A percentile compares a stretch with the other conserved stretches of the same genome.
Evolutionary conservation across 2,329 filamentous ascomycete genomes (phyloP).

Genomic region (Rhytidhysteron rufulum): DNA sequence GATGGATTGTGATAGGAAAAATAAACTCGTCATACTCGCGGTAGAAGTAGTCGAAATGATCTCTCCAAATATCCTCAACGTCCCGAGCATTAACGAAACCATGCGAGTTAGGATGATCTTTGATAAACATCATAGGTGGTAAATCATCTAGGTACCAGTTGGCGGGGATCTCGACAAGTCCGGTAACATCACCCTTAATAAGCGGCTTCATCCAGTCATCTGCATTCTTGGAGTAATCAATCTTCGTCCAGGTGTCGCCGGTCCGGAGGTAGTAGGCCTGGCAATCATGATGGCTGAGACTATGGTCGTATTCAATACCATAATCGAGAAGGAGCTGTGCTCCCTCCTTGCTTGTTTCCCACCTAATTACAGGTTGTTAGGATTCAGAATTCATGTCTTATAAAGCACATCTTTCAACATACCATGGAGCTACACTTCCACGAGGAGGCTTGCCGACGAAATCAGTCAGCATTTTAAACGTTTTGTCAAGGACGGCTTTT

Average conservation of each 20-base stretch:
- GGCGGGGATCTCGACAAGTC: conserved; percentile 63
- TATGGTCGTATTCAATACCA: conserved; percentile 67
- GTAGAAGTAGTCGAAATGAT: conserved; percentile 72
- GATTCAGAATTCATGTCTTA: too few relatives aligned
- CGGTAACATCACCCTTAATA: conserved; percentile 56
- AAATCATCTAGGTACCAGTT: conserved; percentile 59
- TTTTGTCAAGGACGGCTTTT: conserved; percentile 69
- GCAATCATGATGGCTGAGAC: conserved; percentile 63
- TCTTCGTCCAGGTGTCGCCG: conserved; percentile 64
- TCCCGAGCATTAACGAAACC: conserved; percentile 57
- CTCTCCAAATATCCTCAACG: conserved; percentile 62
- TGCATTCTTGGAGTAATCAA: conserved; percentile 61
- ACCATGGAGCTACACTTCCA: conserved; percentile 70
- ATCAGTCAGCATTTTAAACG: conserved; percentile 65
- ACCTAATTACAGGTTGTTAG: too few relatives aligned
- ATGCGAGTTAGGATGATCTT: conserved; percentile 61
- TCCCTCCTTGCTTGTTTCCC: conserved; percentile 68
- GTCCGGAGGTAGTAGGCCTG: conserved; percentile 62
- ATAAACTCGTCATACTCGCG: conserved; percentile 73
- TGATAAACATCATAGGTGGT: conserved; percentile 71
- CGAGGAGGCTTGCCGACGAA: conserved; percentile 68
- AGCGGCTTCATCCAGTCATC: conserved; percentile 66
- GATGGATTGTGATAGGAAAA: conserved; percentile 74
- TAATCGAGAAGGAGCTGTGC: conserved; percentile 62
- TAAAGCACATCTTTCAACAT: too few relatives aligned